Percentiles rank a stretch among this genome's conserved stretches.
Conservation (phyloP, 2,329 filamentous ascomycete species). For the Aureobasidium mangrovei region DNA sequence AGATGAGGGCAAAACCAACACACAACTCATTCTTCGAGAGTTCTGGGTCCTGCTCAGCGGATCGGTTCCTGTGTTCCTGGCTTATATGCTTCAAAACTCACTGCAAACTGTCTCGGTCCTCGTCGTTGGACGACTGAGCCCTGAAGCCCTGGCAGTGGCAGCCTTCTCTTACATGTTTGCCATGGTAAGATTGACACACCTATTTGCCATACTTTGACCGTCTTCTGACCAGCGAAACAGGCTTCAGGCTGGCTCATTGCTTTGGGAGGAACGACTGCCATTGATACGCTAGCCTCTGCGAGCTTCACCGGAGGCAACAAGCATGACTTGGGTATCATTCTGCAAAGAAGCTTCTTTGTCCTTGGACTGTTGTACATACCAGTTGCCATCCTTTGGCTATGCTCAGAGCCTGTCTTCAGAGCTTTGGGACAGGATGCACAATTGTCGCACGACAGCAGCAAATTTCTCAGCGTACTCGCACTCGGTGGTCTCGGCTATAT, state of each 20-base stretch:
- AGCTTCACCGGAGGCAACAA: constrained; percentile 76
- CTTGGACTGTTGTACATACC: constrained; percentile 64
- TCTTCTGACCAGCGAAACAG: too few relatives aligned
- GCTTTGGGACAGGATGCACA: constrained; percentile 68
- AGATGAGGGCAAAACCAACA: constrained; percentile 26
- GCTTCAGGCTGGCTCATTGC: constrained; percentile 80
- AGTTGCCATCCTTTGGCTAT: constrained; percentile 65
- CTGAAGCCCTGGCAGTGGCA: constrained; percentile 69
- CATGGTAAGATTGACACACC: constrained; percentile 39
- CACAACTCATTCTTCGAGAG: constrained; percentile 44
- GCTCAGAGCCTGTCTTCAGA: constrained; percentile 64
- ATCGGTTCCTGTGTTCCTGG: constrained; percentile 70
- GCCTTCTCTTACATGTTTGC: constrained; percentile 93
- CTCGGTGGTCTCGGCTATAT: constrained; percentile 80
- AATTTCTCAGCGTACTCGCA: constrained; percentile 63
- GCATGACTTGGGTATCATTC: constrained; percentile 65
- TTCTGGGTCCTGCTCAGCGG: constrained; percentile 59
- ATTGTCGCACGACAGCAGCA: constrained; percentile 63
- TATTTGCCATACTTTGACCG: too few relatives aligned
- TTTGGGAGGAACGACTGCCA: constrained; percentile 73
- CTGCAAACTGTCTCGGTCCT: constrained; percentile 75
- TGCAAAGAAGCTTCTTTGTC: constrained; percentile 69
- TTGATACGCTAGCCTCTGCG: constrained; percentile 76
- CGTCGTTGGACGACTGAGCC: constrained; percentile 69
- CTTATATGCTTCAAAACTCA: constrained; percentile 78